These are phyloP conservation scores for Mycena vitilis DNA, from an alignment of 768 basidiomycete species.

Conservation along the genomic window DNA sequence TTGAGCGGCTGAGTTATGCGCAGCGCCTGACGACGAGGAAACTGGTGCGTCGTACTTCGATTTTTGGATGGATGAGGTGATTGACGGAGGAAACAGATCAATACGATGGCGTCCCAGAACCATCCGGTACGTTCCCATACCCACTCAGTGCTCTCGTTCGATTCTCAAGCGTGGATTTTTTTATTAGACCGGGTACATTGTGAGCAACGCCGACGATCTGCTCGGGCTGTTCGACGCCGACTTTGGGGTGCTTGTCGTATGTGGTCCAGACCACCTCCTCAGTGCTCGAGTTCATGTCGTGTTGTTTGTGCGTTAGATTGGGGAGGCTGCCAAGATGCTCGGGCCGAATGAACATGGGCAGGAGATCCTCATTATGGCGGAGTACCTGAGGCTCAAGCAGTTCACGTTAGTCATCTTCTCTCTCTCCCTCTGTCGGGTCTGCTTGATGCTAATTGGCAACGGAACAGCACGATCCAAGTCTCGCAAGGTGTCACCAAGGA, in stretches of 20 bases:
- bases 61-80: neutral
- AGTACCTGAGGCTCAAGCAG: conserved; percentile 80
- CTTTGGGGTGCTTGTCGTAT: conserved; percentile 71
- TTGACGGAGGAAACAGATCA: conserved; percentile 60
- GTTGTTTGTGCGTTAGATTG: conserved; percentile 46
- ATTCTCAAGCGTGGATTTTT: conserved; percentile 1
- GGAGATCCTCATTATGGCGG: conserved; percentile 82
- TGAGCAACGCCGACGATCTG: conserved; percentile 84
- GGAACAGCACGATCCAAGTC: conserved; percentile 71
- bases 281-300: too few species aligned
- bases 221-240: conserved; percentile 84
- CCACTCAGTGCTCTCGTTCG: neutral
- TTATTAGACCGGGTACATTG: conserved; percentile 77
- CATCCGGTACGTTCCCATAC: conserved; percentile 60
- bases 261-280: neutral
- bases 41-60: conserved; percentile 59
- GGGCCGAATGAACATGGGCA: conserved; percentile 79
- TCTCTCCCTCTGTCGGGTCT: too few species aligned
- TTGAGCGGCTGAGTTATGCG: conserved; percentile 83
- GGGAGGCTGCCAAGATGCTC: conserved; percentile 78
- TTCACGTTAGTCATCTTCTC: conserved; percentile 62
- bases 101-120: conserved; percentile 71
- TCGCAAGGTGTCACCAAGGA: conserved; percentile 76
- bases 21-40: conserved; percentile 81
- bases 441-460: too few species aligned